Base-by-base conservation (phyloP, 352 stramenopile genomes). In the Pythium coloratum region DNA sequence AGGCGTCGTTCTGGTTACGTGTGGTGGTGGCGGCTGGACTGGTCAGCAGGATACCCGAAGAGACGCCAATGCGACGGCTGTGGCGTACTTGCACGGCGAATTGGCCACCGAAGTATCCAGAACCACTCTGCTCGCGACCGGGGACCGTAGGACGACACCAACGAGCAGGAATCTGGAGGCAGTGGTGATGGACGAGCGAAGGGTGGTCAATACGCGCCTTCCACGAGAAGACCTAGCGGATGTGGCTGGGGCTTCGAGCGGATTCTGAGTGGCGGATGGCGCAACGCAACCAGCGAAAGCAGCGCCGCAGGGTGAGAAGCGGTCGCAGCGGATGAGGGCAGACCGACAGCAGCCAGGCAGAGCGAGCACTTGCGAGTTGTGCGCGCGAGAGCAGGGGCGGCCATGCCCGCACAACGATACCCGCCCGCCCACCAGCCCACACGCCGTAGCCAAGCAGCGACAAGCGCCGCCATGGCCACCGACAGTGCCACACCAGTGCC, bases 331-430 rank as follows among this genome's bases (percentile, higher is more conserved):
- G 56, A 62, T 59, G 54, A 40, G 33, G 33, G 54, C 54, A 49
- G 44, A 40, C 34, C 24, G 34, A 55, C 54, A 57, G 61, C 36
- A 56, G 46, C 46, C 53, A 62, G 62, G 62, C 62, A 50, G 59
- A 56, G 62, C 40, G 62, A 62, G 62, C 53, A 56, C 49, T 60
- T 58, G 60, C 63, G 63, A 69, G 63, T 62, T 70, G 64, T 70
- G 63, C 55, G 63, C 63, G 64, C 56, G 20, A 67, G 59, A 71
- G 66, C 59, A 67, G 66, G 54, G 66, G 66, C 66, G 42, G 64
- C 56, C 64, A 70, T 59, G 47, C 26, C 34, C 38, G n/a, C 30
- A 62, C 46, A 53, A 53, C 46, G 46, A 53, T 30, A 53, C 46
- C 46, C 46, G 18, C 40, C 47, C 55, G 60, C 24, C 64, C 50